Evolutionary conservation across 352 stramenopile species (phyloP).

Genomic region (Globisporangium mamillatum): DNA sequence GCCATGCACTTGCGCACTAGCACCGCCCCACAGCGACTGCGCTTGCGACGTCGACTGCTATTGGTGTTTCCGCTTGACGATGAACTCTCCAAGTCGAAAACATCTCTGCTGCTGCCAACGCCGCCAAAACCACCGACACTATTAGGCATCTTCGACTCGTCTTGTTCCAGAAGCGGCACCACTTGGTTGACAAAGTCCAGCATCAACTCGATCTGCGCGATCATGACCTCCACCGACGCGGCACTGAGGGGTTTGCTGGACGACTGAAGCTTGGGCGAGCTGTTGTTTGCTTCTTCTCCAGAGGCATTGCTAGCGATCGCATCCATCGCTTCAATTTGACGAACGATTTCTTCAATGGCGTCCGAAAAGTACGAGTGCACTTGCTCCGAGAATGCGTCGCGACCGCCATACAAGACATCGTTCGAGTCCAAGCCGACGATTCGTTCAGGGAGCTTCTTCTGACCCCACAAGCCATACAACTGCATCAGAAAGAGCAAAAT

Average conservation of each 20-base stretch:
- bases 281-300: conserved; percentile 4
- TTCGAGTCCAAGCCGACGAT: conserved; percentile 76
- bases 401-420: conserved; percentile 77
- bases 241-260: not conserved
- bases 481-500: conserved; percentile 45
- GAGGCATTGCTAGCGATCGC: not conserved
- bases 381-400: conserved; percentile 46
- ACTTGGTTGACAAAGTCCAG: conserved; percentile 62
- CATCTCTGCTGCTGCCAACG: conserved; percentile 2
- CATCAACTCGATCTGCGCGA: conserved; percentile 47
- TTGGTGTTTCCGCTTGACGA: conserved; percentile 5
- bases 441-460: conserved; percentile 33
- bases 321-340: conserved; percentile 43
- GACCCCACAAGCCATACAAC: conserved; percentile 62
- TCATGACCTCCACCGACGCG: conserved; percentile 6
- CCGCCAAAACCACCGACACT: not conserved
- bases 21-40: conserved; percentile 26
- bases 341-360: conserved; percentile 46
- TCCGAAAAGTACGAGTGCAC: conserved; percentile 47
- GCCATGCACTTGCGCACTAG: conserved; percentile 45
- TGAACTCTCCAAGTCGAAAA: conserved; percentile 11
- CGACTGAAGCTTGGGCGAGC: not conserved
- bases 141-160: conserved; percentile 16
- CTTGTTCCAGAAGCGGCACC: conserved; percentile 32
- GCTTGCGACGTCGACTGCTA: conserved; percentile 23